Evolutionary conservation across 2,329 filamentous ascomycete genomes (phyloP).

Genomic region (Akanthomyces muscarius): DNA sequence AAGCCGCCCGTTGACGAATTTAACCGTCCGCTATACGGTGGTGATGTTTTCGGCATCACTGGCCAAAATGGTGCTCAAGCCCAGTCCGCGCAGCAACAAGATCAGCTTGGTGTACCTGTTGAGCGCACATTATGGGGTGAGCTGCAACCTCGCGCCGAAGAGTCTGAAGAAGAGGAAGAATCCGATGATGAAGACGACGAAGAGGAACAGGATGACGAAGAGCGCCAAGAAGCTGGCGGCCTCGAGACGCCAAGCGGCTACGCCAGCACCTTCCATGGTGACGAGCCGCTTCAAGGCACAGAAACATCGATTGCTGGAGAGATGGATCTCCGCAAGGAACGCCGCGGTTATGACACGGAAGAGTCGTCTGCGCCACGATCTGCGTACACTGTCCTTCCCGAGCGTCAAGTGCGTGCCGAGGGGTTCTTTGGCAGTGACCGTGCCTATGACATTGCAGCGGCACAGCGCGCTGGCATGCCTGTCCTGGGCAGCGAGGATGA

Average conservation of each 20-base stretch:
- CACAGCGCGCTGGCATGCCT: constrained; percentile 52
- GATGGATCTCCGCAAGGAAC: constrained; percentile 82
- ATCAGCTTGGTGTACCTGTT: constrained; percentile 65
- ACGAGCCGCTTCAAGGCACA: constrained; percentile 64
- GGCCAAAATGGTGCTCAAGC: constrained; percentile 35
- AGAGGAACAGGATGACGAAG: constrained; percentile 60
- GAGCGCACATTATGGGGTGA: constrained; percentile 92
- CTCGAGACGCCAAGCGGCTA: constrained; percentile 78
- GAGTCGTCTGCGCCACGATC: constrained; percentile 69
- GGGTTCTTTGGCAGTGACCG: constrained; percentile 97
- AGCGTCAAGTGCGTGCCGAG: constrained; percentile 77
- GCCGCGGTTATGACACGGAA: constrained; percentile 83
- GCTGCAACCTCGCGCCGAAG: constrained; percentile 73
- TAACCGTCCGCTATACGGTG: constrained; percentile 85
- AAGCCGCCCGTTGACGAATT: constrained; percentile 94
- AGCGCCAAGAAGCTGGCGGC: constrained; percentile 62
- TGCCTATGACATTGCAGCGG: constrained; percentile 75
- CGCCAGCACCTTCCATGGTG: constrained; percentile 74
- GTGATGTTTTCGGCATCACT: constrained; percentile 85
- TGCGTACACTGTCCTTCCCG: constrained; percentile 85
- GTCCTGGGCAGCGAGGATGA: constrained; percentile 79
- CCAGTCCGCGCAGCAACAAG: constrained; percentile 23
- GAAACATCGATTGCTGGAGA: constrained; percentile 78
- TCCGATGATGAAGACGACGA: constrained; percentile 75
- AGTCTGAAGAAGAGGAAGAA: constrained; percentile 66